Base-by-base conservation (phyloP, 805 yeast genomes). In the Ogataea ganodermae region DNA sequence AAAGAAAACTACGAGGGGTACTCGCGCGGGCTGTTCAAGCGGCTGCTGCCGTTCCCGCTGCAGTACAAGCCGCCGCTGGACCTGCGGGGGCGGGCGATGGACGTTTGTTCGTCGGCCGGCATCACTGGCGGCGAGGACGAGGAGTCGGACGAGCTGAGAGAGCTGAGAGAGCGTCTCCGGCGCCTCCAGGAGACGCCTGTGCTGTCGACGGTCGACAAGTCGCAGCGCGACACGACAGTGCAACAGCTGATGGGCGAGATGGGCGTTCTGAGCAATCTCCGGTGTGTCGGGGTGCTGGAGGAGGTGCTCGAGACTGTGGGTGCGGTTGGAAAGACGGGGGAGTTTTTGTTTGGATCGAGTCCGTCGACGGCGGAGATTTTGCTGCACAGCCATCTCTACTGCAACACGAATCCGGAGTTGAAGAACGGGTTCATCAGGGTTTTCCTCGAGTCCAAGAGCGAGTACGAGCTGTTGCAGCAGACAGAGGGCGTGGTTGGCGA, bases 11-110 rank as follows among this genome's bases (percentile, higher is more conserved):
- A 84, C 62, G 85, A 80, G 49, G 61, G 69, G 10, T 82, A 74
- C 55, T 78, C 89, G 3, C 71, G 88, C 50, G 75, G 76, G 18
- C 56, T 76, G 14, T 83, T 83, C 59, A 68, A 72, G 36, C 55
- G 68, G 3, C 74, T 79, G 46, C 63, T 84, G 16, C 84, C 87
- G 6, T 86, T 85, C 67, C 92, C 91, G 8, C 75, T 84, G 78
- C 87, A 84, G 76, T 85, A 84, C 60, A 79, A 78, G 50, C 80
- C 84, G 18, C 90, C 91, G 1, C 52, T 80, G 31, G 68, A 66
- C 35, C 70, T 72, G 47, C 73, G 72, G 55, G 40, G 58, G 0
- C 44, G 47, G 4, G 75, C 75, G 1, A 42, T 60, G 27, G 52
- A 56, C 26, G 50, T 59, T 3, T 71, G 75, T 53, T 47, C 56